Conservation (phyloP, 345 rosid genomes). For the Salix caprea region DNA sequence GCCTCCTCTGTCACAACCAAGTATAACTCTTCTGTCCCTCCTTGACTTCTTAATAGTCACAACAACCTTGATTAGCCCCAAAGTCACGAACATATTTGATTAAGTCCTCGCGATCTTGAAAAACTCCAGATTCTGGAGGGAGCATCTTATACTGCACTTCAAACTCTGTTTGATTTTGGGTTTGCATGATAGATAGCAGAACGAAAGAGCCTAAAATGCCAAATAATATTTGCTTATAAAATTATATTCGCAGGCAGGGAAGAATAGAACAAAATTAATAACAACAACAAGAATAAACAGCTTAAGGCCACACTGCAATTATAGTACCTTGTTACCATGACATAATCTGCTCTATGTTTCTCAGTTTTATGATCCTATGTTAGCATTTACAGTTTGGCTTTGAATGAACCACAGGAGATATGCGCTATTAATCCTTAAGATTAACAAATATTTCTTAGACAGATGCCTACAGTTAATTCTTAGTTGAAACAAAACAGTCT, state of each 20-base stretch:
- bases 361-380: no score
- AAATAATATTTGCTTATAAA: neutral
- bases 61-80: constrained; percentile 44
- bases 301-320: neutral
- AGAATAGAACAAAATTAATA: no score
- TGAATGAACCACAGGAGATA: neutral
- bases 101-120: constrained; percentile 42
- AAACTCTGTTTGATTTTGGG: constrained; percentile 16
- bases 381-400: neutral
- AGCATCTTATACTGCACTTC: constrained; percentile 31
- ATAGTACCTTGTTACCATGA: neutral
- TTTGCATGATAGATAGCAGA: constrained; percentile 15
- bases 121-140: constrained; percentile 37
- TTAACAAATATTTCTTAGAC: neutral
- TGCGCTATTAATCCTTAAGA: neutral
- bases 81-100: constrained; percentile 38
- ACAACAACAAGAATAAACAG: neutral
- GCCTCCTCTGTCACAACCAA: constrained; percentile 52
- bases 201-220: constrained; percentile 5
- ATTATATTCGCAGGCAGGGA: neutral
- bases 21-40: constrained; percentile 45
- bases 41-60: constrained; percentile 49
- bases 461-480: neutral
- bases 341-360: neutral
- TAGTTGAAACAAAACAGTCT: neutral